These are phyloP conservation scores for Candida quercuum DNA, from an alignment of 805 yeast species.

Conservation along the genomic window DNA sequence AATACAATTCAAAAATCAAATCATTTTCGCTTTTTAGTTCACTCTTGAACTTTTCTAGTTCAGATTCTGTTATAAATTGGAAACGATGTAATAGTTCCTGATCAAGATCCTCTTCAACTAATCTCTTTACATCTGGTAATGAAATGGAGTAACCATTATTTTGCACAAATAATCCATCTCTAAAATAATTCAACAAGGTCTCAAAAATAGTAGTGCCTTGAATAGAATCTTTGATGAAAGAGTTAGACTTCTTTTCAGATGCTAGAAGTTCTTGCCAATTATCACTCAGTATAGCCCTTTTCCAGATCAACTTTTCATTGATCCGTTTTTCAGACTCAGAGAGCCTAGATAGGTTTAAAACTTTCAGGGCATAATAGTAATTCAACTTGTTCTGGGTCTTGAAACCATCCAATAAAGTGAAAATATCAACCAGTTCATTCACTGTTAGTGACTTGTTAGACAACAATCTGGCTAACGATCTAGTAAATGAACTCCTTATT, in stretches of 20 bases:
- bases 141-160: slow-evolving; percentile 19
- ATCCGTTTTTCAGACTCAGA: slow-evolving; percentile 26
- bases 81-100: slow-evolving; percentile 16
- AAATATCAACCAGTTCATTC: slow-evolving; percentile 45
- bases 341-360: slow-evolving; percentile 35
- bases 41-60: slow-evolving; percentile 17
- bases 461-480: slow-evolving; percentile 28
- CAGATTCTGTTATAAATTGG: slow-evolving; percentile 19
- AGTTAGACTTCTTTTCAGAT: slow-evolving; percentile 35
- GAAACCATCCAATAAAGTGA: slow-evolving; percentile 38
- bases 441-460: slow-evolving; percentile 34
- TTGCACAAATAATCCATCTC: slow-evolving; percentile 27
- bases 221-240: slow-evolving; percentile 32
- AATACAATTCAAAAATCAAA: slow-evolving; percentile 10
- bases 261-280: slow-evolving; percentile 41
- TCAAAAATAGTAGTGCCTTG: slow-evolving; percentile 39
- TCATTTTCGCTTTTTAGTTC: slow-evolving; percentile 21
- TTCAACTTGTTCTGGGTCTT: slow-evolving; percentile 23
- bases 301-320: slow-evolving; percentile 46
- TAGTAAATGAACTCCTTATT: slow-evolving; percentile 18
- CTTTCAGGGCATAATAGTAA: slow-evolving; percentile 43
- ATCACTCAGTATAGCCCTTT: slow-evolving; percentile 49
- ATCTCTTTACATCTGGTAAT: slow-evolving; percentile 24
- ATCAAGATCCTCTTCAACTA: slow-evolving; percentile 13
- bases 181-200: slow-evolving; percentile 34